Percentiles rank a stretch among this genome's conserved stretches.
Conservation (phyloP, 2,329 filamentous ascomycete species). For the Aspergillus spinulosporus region DNA sequence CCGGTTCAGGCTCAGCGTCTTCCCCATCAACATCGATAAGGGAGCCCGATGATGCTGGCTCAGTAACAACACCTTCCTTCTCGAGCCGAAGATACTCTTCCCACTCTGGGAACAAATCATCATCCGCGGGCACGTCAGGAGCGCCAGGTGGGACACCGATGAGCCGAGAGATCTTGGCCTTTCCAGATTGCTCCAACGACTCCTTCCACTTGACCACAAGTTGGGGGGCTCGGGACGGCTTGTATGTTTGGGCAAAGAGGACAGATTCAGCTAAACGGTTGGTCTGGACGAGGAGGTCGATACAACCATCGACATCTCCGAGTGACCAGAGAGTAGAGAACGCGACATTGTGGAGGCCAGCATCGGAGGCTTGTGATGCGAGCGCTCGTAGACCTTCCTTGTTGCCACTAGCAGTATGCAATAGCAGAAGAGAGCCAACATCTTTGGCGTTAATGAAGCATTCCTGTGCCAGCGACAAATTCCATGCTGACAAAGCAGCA, state of each 20-base stretch:
- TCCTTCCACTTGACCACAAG: constrained; percentile 80
- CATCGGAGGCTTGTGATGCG: constrained; percentile 70
- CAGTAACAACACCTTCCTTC: constrained; percentile 60
- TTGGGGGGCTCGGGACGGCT: constrained; percentile 70
- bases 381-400: constrained; percentile 70
- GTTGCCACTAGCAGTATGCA: constrained; percentile 85
- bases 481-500: constrained; percentile 81
- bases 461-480: constrained; percentile 83
- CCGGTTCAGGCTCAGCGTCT: constrained; percentile 21
- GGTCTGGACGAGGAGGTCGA: constrained; percentile 76
- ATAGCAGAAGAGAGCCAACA: constrained; percentile 79
- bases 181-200: constrained; percentile 77
- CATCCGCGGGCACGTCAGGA: constrained; percentile 53
- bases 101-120: constrained; percentile 95
- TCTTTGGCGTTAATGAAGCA: constrained; percentile 92
- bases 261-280: constrained; percentile 81
- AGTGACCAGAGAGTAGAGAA: constrained; percentile 89
- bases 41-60: constrained; percentile 40
- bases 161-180: constrained; percentile 78
- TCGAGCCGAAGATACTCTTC: constrained; percentile 84
- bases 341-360: constrained; percentile 84
- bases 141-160: constrained; percentile 80
- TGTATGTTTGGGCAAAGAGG: constrained; percentile 92
- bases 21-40: constrained; percentile 44
- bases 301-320: constrained; percentile 77